A percentile compares a stretch with the other conserved stretches of the same genome.
phyloP scores from a whole-genome alignment of 371 early-diverging fungal species.

The Syncephalis plumigaleata region DNA sequence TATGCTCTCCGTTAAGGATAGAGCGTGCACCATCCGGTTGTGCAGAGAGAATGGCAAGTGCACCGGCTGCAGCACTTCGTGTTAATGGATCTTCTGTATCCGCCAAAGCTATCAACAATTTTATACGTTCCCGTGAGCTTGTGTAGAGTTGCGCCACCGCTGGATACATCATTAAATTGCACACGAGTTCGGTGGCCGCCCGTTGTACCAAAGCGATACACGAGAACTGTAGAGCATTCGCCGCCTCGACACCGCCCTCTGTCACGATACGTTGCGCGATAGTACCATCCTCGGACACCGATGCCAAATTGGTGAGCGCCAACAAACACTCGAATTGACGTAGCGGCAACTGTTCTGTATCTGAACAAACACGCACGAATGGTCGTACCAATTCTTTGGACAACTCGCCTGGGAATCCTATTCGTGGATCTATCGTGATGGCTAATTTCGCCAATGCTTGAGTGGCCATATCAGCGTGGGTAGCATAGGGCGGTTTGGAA shows the following conservation, averaged over 20 bases:
- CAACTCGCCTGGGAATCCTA: conserved; percentile 56
- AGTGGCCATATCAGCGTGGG: conserved; percentile 22
- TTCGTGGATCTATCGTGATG: conserved; percentile 71
- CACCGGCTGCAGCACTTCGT: conserved; percentile 72
- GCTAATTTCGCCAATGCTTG: conserved; percentile 83
- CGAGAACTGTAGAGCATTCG: conserved; percentile 66
- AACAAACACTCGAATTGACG: conserved; percentile 79
- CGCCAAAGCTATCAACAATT: conserved; percentile 64
- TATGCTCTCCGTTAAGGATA: no score
- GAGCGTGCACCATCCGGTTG: no score
- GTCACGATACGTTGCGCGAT: conserved; percentile 24
- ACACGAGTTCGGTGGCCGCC: conserved; percentile 82
- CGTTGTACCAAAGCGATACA: conserved; percentile 68
- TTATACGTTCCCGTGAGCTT: conserved; percentile 29
- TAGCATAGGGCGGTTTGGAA: conserved; percentile 3
- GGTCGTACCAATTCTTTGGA: conserved; percentile 42
- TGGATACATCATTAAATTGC: conserved; percentile 80
- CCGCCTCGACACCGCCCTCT: conserved; percentile 37
- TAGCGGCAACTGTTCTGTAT: conserved; percentile 32
- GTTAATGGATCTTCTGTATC: conserved; percentile 76
- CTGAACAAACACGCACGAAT: conserved; percentile 31
- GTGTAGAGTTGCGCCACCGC: conserved; percentile 57
- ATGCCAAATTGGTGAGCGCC: conserved; percentile 83
- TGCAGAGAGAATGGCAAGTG: conserved; percentile 61
- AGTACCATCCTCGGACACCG: conserved; percentile 23